These are phyloP conservation scores for Alopecurus myosuroides DNA, from an alignment of 176 grass and related monocot species.

Conservation along the genomic window DNA sequence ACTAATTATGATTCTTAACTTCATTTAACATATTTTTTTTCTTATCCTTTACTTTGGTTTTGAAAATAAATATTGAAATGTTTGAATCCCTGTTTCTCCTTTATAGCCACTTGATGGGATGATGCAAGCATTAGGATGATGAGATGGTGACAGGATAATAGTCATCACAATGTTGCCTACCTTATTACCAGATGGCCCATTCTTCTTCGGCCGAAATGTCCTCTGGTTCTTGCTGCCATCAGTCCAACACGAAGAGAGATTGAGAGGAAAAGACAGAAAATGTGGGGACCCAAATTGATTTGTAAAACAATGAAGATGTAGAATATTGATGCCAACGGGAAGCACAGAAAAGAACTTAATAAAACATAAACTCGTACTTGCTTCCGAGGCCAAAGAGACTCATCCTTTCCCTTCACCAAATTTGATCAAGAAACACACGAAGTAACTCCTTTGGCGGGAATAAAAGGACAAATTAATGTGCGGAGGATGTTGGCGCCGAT, in stretches of 20 bases:
- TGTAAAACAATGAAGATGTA: background rate
- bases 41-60: background rate
- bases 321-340: background rate
- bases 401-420: slow-evolving; percentile 34
- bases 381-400: slow-evolving; percentile 83
- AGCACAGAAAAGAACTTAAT: background rate
- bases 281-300: background rate
- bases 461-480: background rate
- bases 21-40: background rate
- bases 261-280: background rate
- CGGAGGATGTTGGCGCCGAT: background rate
- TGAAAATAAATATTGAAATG: background rate
- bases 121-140: background rate
- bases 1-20: background rate
- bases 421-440: background rate
- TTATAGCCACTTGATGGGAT: background rate
- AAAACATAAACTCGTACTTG: slow-evolving; percentile 38
- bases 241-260: background rate
- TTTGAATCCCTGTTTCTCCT: background rate
- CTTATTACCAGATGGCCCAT: slow-evolving; percentile 92
- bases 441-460: background rate
- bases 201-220: slow-evolving; percentile 98
- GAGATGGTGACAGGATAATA: background rate
- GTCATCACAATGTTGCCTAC: background rate
- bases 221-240: slow-evolving; percentile 66